These are phyloP conservation scores for Penicillium palitans DNA, from an alignment of 2,329 filamentous ascomycete species.

Conservation along the genomic window DNA sequence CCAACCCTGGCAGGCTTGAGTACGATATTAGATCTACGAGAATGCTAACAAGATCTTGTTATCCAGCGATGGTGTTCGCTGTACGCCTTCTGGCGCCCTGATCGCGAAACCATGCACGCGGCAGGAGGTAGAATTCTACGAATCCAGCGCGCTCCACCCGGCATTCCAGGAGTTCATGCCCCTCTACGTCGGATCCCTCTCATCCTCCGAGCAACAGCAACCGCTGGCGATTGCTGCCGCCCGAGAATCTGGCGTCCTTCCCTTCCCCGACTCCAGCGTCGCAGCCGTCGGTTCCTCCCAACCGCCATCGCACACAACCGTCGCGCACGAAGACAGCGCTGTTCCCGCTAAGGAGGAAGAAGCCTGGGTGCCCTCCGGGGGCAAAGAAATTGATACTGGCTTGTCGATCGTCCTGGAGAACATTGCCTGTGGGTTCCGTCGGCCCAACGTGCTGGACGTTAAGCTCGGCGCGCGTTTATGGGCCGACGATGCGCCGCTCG, in stretches of 20 bases:
- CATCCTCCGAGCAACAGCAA: conserved; percentile 58
- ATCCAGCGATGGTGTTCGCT: conserved; percentile 81
- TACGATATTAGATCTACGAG: neutral
- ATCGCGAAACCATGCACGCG: conserved; percentile 93
- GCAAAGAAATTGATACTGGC: conserved; percentile 70
- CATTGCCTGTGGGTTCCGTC: conserved; percentile 73
- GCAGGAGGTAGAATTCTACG: conserved; percentile 86
- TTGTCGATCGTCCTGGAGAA: conserved; percentile 84
- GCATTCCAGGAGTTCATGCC: conserved; percentile 81
- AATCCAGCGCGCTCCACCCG: conserved; percentile 67
- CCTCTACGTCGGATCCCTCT: conserved; percentile 76
- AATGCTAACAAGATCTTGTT: conserved; percentile 8
- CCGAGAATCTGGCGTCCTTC: conserved; percentile 47
- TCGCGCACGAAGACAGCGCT: conserved; percentile 22
- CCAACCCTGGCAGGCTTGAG: no score
- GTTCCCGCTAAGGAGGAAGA: conserved; percentile 22
- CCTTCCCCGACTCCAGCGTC: conserved; percentile 28
- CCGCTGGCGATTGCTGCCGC: conserved; percentile 48
- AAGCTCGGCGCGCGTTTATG: conserved; percentile 87
- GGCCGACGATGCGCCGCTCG: conserved; percentile 66
- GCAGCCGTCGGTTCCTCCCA: conserved; percentile 8
- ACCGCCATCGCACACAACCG: conserved; percentile 27
- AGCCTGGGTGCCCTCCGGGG: conserved; percentile 52
- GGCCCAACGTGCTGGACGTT: conserved; percentile 87
- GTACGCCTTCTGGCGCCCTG: conserved; percentile 76